Evolutionary conservation across 208 protist species (phyloP).

Genomic region (Leishmania guyanensis): DNA sequence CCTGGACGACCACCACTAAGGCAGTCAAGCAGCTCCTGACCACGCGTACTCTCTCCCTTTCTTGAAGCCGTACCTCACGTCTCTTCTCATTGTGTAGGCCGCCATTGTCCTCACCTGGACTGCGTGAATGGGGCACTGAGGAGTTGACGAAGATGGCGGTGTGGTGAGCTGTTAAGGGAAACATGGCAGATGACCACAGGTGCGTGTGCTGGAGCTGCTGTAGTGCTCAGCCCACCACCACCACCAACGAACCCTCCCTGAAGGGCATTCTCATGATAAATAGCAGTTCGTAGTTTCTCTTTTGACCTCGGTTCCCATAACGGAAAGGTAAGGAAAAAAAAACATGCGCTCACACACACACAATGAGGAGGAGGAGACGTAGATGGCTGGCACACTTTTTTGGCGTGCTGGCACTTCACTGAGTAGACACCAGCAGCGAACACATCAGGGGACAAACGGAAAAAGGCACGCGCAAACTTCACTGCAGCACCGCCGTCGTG

Average conservation of each 20-base stretch:
- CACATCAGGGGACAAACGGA: background rate
- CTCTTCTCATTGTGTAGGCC: background rate
- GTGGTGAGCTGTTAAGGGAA: constrained; percentile 1
- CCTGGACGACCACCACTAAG: constrained; percentile 85
- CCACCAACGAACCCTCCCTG: background rate
- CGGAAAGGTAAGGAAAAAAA: background rate
- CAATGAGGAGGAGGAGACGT: too few species aligned
- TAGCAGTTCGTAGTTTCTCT: background rate
- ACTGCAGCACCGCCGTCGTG: background rate
- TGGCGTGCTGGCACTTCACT: background rate
- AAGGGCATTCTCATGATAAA: background rate
- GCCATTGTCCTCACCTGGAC: background rate
- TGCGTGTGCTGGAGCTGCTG: background rate
- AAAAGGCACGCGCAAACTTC: background rate
- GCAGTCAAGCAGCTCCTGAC: background rate
- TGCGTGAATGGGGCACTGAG: background rate
- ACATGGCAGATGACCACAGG: background rate
- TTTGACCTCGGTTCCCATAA: background rate
- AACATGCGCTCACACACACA: background rate
- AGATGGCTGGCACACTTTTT: too few species aligned
- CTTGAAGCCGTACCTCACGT: background rate
- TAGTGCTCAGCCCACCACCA: background rate
- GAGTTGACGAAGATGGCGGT: constrained; percentile 7
- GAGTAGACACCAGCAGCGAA: background rate
- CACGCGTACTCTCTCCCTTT: background rate